phyloP scores from a whole-genome alignment of 352 stramenopile species.

The Globisporangium radiosum region DNA sequence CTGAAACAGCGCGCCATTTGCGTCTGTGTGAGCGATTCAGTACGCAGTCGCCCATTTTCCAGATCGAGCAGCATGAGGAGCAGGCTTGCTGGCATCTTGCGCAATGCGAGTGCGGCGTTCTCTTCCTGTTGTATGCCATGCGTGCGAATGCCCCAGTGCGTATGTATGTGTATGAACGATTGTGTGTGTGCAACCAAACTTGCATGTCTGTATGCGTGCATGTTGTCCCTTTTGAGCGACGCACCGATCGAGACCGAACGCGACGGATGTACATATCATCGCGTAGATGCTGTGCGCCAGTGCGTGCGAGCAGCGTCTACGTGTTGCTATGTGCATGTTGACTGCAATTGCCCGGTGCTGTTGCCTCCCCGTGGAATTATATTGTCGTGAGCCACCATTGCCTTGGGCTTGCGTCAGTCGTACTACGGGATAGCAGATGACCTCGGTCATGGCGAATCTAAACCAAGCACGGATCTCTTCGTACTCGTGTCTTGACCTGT shows the following conservation, averaged over 20 bases:
- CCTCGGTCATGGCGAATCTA: constrained; percentile 72
- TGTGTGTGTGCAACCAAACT: not conserved
- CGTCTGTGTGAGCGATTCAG: not conserved
- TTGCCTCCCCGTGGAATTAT: constrained; percentile 35
- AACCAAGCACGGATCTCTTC: constrained; percentile 66
- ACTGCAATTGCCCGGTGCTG: not conserved
- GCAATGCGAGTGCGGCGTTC: not conserved
- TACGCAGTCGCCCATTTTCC: not conserved
- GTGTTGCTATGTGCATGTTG: too few species aligned
- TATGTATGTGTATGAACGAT: constrained; percentile 4
- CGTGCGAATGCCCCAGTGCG: not conserved
- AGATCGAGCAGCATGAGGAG: not conserved
- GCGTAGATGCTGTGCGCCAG: not conserved
- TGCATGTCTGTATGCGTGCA: constrained; percentile 5
- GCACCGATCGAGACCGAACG: constrained; percentile 5
- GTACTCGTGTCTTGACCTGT: constrained; percentile 82
- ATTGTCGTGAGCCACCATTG: constrained; percentile 70
- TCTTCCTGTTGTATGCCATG: not conserved
- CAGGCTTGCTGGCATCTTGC: not conserved
- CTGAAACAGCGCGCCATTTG: not conserved
- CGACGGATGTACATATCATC: not conserved
- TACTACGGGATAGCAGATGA: constrained; percentile 68
- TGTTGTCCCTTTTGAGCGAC: constrained; percentile 1
- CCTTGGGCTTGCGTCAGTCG: constrained; percentile 81
- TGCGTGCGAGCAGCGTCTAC: not conserved